Evolutionary conservation across 106 monocot species (phyloP), one percentile per base, ranked within the genome.

Genomic region (Platanthera guangdongensis): DNA sequence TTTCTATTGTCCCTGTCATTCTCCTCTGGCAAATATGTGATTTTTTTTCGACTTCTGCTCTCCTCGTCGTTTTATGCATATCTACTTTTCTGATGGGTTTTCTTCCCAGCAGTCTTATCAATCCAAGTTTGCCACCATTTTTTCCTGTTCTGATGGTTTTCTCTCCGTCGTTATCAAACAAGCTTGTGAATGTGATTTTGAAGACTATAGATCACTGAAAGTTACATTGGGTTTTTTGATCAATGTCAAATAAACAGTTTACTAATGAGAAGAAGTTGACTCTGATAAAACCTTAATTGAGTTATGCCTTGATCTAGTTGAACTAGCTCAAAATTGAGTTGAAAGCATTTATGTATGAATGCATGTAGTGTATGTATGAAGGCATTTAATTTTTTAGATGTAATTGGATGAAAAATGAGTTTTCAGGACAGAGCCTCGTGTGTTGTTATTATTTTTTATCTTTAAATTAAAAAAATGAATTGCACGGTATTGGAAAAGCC

Each of bases 61-160:
- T 25, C 25, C 25, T 25, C 14, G 46, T 84, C 62, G 57, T 90
- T 9, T 80, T 90, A 50, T 90, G 86, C 68, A 67, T 86, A 21
- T 82, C 90, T 55, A 84, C 90, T 63, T 74, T 90, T 11, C 71
- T 86, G 15, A 84, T 93, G 83, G 88, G 90, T 65, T 52, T 83
- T 19, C 64, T 93, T 69, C 93, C 93, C n/a, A 80, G 70, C 68
- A 86, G 77, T 83, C 28, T 88, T 9, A 90, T 93, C 52, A 83
- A 90, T 47, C 90, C 90, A 84, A 85, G 93, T 93, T 78, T 28
- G 64, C 13, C 19, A 4, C 21, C 21, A 8, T 25, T 25, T 25
- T 25, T 25, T 25, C 25, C 25, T 25, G 25, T 8, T 59, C 8
- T 9, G 6, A 18, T 25, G 25, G 25, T 25, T 25, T 25, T 25